Percentiles rank a stretch among this genome's conserved stretches.
phyloP scores from a whole-genome alignment of 1,284 basidiomycete genomes.

The Rhodotorula sp. region DNA sequence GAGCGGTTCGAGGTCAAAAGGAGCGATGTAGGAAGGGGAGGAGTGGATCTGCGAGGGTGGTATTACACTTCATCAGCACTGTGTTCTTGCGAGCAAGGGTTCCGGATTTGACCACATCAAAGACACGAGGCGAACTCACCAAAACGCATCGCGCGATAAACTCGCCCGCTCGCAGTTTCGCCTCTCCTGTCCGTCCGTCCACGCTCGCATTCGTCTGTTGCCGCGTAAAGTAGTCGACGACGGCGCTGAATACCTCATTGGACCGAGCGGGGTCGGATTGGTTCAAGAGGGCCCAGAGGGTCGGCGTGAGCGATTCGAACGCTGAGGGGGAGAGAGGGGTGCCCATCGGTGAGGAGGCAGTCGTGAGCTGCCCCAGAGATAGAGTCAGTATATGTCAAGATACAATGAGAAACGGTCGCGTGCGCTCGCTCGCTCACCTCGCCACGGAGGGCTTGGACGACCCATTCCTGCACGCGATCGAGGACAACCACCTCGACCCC shows the following conservation, averaged over 20 bases:
- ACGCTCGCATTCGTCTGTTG: neutral
- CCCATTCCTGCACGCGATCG: constrained; percentile 65
- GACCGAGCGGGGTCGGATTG: constrained; percentile 41
- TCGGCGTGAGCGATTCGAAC: constrained; percentile 56
- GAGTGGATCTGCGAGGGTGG: constrained; percentile 60
- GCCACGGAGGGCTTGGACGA: constrained; percentile 63
- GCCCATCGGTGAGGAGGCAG: constrained; percentile 51
- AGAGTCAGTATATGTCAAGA: no score
- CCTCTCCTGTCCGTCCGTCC: constrained; percentile 2
- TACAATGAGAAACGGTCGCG: no score
- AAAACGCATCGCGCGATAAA: constrained; percentile 54
- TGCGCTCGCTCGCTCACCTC: constrained; percentile 56
- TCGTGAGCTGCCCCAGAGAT: constrained; percentile 34
- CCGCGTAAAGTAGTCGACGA: constrained; percentile 19
- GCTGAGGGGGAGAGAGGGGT: constrained; percentile 59
- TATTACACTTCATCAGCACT: neutral
- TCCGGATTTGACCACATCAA: no score
- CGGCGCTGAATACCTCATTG: constrained; percentile 8
- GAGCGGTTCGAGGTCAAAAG: constrained; percentile 51
- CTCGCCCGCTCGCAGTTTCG: constrained; percentile 25
- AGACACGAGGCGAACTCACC: constrained; percentile 53
- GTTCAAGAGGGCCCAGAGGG: constrained; percentile 76
- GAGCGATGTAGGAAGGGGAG: constrained; percentile 58
- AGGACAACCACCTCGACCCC: constrained; percentile 50
- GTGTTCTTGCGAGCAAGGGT: neutral